Evolutionary conservation across 1,284 basidiomycete species (phyloP), one percentile per base, ranked within the genome.

Genomic region (Heterobasidion annosum): DNA sequence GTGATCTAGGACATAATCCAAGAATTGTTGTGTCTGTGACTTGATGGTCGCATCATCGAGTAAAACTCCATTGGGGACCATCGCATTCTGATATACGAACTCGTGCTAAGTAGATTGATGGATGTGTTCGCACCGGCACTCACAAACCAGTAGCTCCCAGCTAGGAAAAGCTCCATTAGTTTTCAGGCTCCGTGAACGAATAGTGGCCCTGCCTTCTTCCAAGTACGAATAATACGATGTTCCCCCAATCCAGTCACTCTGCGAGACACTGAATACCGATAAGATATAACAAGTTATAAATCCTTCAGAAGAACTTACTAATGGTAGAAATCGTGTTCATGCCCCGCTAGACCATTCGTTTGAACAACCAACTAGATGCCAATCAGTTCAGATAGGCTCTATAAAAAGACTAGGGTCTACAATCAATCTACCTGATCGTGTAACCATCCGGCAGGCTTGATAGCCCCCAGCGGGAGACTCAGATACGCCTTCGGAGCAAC

Each of bases 81-180:
- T 75, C 2, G 68, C 78, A 58, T 82, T 81, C 78, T 79, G 45
- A 3, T 7, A 19, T 7, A n/a, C 18, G 18, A 10, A 16, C 10
- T 47, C 6, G 12, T 15, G 45, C 45, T 9, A 32, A 10, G 16
- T 4, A 12, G 2, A 19, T 3, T 16, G 25, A 18, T 10, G 18
- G 10, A n/a, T 18, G 10, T 47, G 8, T 10, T 32, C 25, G 25
- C 25, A 47, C 25, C 9, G 2, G 3, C 25, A 76, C 76, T 52
- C 56, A 77, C 77, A 76, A 80, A 81, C 79, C 78, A 81, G 59
- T 81, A 82, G 60, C 77, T 79, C 51, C 78, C 78, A 57, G 78
- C 79, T 80, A 54, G 15, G 19, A 35, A 56, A 34, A 49, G 15
- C 34, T 12, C 4, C 25, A 40, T 44, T 46, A 35, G 54, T 43